Conservation (phyloP, 768 basidiomycete genomes). For the Lactifluus volemus region DNA sequence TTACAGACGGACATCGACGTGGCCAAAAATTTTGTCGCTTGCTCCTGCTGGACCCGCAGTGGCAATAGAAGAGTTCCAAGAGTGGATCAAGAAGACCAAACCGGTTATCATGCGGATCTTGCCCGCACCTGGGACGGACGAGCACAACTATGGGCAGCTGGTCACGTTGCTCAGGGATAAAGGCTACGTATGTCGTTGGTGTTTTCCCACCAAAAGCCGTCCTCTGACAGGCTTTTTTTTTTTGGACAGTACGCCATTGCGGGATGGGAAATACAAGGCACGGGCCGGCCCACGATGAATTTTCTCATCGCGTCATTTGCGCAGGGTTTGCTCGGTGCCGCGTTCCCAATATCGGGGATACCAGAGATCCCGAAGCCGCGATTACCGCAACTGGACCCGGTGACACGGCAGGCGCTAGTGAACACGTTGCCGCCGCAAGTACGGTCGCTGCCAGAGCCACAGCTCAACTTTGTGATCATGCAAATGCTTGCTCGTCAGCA, state of each 20-base stretch:
- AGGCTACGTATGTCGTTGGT: constrained; percentile 1
- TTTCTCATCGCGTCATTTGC: constrained; percentile 17
- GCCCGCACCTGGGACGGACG: constrained; percentile 7
- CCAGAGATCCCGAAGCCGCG: constrained; percentile 11
- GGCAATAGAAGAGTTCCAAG: constrained; percentile 14
- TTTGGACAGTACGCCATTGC: constrained; percentile 16
- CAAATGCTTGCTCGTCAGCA: not conserved
- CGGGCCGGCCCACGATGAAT: not conserved
- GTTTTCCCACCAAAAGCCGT: not conserved
- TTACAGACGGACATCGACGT: constrained; percentile 6
- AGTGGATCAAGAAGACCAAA: constrained; percentile 9
- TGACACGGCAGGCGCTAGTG: constrained; percentile 3
- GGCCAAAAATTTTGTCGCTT: constrained; percentile 14
- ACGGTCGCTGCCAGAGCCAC: not conserved
- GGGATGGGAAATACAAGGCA: constrained; percentile 17
- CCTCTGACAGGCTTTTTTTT: not conserved
- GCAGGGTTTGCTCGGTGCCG: constrained; percentile 12
- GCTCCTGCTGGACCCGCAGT: constrained; percentile 7
- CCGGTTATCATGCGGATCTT: constrained; percentile 10
- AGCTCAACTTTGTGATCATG: constrained; percentile 3
- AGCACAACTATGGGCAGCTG: constrained; percentile 6
- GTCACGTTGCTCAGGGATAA: constrained; percentile 15
- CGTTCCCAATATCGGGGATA: constrained; percentile 15
- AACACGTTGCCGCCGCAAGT: not conserved
- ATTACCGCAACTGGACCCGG: not conserved